Evolutionary conservation across 2,329 filamentous ascomycete species (phyloP).

Genomic region (Neurospora crassa): DNA sequence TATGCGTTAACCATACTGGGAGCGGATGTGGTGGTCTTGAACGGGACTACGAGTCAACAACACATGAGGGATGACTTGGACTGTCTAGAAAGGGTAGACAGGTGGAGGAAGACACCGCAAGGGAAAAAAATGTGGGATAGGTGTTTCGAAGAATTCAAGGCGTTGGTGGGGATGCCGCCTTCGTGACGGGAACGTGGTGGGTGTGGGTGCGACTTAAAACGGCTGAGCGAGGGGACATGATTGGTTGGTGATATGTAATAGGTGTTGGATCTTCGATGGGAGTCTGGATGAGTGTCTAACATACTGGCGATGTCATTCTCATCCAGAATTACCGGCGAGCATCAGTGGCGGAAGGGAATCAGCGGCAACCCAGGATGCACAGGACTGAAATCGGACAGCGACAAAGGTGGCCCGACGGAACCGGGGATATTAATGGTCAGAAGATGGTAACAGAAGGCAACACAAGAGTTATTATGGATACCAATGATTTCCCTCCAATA

Average conservation of each 20-base stretch:
- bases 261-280: not conserved
- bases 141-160: conserved; percentile 39
- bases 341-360: not conserved
- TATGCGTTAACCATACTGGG: conserved; percentile 12
- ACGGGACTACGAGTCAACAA: conserved; percentile 34
- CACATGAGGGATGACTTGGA: conserved; percentile 43
- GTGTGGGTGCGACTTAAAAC: not conserved
- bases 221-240: not conserved
- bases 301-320: not conserved
- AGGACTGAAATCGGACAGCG: not conserved
- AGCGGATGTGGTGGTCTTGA: conserved; percentile 24
- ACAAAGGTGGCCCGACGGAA: not conserved
- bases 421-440: not conserved
- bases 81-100: conserved; percentile 30
- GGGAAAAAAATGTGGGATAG: conserved; percentile 37
- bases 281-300: not conserved
- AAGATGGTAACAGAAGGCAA: not conserved
- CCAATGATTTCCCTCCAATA: not conserved
- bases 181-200: not conserved
- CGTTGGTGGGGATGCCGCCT: conserved; percentile 5
- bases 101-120: conserved; percentile 29
- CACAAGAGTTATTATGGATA: not conserved
- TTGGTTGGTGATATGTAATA: not conserved
- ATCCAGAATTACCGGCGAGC: not conserved
- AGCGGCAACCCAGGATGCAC: not conserved